Evolutionary conservation across 2,329 filamentous ascomycete genomes (phyloP).

Genomic region (Acephala macrosclerotiorum): DNA sequence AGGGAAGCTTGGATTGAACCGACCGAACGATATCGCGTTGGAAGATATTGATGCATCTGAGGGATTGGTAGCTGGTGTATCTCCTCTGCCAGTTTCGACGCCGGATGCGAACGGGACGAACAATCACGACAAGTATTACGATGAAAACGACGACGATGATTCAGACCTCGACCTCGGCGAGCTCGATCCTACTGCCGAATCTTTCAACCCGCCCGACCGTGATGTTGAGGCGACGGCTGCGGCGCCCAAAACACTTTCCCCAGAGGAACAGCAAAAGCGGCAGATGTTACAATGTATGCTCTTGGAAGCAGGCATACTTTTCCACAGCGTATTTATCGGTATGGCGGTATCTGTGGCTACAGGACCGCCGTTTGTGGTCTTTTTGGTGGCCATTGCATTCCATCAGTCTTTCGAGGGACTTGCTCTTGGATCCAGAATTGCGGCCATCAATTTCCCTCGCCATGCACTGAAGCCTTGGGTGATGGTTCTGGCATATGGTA

Average conservation of each 20-base stretch:
- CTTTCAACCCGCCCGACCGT: conserved; percentile 32
- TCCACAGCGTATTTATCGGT: conserved; percentile 61
- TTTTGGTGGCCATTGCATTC: conserved; percentile 81
- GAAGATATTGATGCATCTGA: conserved; percentile 59
- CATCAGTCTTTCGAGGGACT: conserved; percentile 91
- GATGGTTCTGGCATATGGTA: conserved; percentile 80
- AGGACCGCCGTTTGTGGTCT: conserved; percentile 79
- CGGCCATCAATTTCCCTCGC: conserved; percentile 79
- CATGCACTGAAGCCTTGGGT: conserved; percentile 79
- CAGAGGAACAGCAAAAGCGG: conserved; percentile 66
- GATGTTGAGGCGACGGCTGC: conserved; percentile 22
- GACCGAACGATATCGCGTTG: conserved; percentile 58
- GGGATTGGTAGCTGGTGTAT: conserved; percentile 64
- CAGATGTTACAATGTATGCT: conserved; percentile 78
- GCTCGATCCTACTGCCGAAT: conserved; percentile 54
- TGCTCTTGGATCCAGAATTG: conserved; percentile 84
- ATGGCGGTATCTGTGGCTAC: conserved; percentile 86
- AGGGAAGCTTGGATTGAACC: conserved; percentile 40
- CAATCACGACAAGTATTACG: conserved; percentile 43
- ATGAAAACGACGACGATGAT: conserved; percentile 47
- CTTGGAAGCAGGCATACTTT: conserved; percentile 40
- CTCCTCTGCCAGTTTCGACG: conserved; percentile 63
- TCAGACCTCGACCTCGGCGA: conserved; percentile 69
- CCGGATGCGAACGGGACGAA: conserved; percentile 18
- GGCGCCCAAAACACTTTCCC: conserved; percentile 41